Evolutionary conservation across 164 flowering plant genomes (phyloP).

Genomic region (Vitis riparia): DNA sequence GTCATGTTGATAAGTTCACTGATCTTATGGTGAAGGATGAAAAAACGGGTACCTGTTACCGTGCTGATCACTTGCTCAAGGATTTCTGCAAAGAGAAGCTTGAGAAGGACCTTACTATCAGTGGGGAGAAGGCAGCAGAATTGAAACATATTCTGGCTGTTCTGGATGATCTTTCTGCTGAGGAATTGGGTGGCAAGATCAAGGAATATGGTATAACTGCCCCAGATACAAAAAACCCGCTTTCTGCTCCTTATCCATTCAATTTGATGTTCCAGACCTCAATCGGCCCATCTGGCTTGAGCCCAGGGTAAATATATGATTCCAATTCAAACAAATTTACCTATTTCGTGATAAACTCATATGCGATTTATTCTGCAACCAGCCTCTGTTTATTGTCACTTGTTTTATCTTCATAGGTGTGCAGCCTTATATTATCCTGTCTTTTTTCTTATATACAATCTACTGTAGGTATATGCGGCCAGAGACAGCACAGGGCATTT

Average conservation of each 20-base stretch:
- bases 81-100: slow-evolving; percentile 92
- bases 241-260: slow-evolving; percentile 95
- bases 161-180: slow-evolving; percentile 81
- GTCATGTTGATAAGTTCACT: slow-evolving; percentile 97
- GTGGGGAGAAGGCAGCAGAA: slow-evolving; percentile 72
- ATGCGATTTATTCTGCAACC: no score
- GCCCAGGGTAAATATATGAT: slow-evolving; percentile 58
- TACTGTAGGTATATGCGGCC: slow-evolving; percentile 88
- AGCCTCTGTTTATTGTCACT: no score
- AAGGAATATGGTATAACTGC: slow-evolving; percentile 90
- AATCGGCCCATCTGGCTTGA: slow-evolving; percentile 91
- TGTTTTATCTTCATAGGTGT: no score
- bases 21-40: slow-evolving; percentile 99
- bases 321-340: no score
- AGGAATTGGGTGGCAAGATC: slow-evolving; percentile 84
- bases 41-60: slow-evolving; percentile 81
- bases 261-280: slow-evolving; percentile 96
- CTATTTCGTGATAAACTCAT: no score
- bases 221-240: slow-evolving; percentile 94
- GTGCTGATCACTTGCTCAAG: slow-evolving; percentile 94
- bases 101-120: slow-evolving; percentile 69
- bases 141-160: slow-evolving; percentile 75
- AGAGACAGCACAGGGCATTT: slow-evolving; percentile 99
- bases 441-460: not conserved
- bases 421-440: not conserved